These are phyloP conservation scores for Fusarium sp. DNA, from an alignment of 2,329 filamentous ascomycete genomes.

Conservation along the genomic window DNA sequence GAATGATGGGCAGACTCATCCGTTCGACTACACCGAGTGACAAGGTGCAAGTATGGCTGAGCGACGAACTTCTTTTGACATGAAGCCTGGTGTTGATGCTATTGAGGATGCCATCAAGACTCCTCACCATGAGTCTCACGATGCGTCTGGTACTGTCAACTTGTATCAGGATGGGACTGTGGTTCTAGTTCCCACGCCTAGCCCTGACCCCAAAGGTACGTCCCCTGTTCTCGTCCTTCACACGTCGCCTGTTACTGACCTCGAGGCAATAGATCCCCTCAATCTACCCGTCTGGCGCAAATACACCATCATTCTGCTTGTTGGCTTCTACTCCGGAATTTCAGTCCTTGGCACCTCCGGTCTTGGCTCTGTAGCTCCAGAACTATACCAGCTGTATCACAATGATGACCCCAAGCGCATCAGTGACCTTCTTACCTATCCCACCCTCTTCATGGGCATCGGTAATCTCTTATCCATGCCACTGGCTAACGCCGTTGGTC, in stretches of 20 bases:
- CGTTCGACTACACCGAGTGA: background rate
- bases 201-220: constrained; percentile 21
- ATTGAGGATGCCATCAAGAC: constrained; percentile 9
- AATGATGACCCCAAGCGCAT: constrained; percentile 10
- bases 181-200: constrained; percentile 6
- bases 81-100: constrained; percentile 9
- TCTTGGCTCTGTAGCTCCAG: constrained; percentile 3
- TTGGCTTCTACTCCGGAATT: constrained; percentile 21
- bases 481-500: background rate
- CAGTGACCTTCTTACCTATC: constrained; percentile 8
- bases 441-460: constrained; percentile 14
- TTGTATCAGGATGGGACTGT: constrained; percentile 16
- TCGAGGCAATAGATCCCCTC: background rate
- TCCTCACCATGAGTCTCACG: background rate
- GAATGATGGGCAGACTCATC: background rate
- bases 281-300: constrained; percentile 15
- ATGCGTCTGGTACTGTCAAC: constrained; percentile 17
- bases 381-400: constrained; percentile 2
- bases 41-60: constrained; percentile 9
- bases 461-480: constrained; percentile 15
- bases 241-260: fast-evolving
- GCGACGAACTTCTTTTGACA: constrained; percentile 6
- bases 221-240: fast-evolving
- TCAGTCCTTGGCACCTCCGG: constrained; percentile 19
- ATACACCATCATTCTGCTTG: constrained; percentile 17